phyloP scores from a whole-genome alignment of 164 flowering plant species.

The Sextonia rubra region DNA sequence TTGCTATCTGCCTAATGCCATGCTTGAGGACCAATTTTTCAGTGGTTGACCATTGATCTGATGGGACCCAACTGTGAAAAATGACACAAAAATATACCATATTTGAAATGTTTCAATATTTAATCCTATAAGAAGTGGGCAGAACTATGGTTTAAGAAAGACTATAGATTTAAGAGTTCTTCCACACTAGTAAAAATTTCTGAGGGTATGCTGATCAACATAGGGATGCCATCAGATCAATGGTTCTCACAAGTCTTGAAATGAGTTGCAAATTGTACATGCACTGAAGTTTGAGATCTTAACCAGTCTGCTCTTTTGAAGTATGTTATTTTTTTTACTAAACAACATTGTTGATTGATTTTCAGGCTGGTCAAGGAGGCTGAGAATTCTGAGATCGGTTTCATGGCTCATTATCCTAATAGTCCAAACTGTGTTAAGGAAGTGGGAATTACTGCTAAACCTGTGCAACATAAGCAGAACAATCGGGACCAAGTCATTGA shows the following conservation, averaged over 20 bases:
- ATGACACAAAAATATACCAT: neutral
- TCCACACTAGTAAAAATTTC: neutral
- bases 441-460: constrained; percentile 14
- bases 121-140: neutral
- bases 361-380: constrained; percentile 27
- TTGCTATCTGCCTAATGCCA: neutral
- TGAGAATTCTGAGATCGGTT: constrained; percentile 20
- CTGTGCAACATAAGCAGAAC: constrained; percentile 17
- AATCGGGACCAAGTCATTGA: constrained; percentile 9
- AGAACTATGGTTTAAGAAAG: neutral
- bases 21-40: neutral
- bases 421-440: constrained; percentile 19
- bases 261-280: neutral
- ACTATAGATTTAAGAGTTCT: neutral
- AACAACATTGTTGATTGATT: constrained; percentile 9
- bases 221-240: neutral
- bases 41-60: neutral
- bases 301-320: neutral
- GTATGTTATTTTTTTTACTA: neutral
- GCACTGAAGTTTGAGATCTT: neutral
- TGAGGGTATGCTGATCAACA: too few relatives aligned
- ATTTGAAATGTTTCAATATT: neutral
- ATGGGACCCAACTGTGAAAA: neutral
- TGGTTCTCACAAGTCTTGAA: neutral
- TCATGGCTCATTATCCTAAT: constrained; percentile 22